These are phyloP conservation scores for Picocystis sp. DNA, from an alignment of 163 green algal genomes.

Conservation along the genomic window DNA sequence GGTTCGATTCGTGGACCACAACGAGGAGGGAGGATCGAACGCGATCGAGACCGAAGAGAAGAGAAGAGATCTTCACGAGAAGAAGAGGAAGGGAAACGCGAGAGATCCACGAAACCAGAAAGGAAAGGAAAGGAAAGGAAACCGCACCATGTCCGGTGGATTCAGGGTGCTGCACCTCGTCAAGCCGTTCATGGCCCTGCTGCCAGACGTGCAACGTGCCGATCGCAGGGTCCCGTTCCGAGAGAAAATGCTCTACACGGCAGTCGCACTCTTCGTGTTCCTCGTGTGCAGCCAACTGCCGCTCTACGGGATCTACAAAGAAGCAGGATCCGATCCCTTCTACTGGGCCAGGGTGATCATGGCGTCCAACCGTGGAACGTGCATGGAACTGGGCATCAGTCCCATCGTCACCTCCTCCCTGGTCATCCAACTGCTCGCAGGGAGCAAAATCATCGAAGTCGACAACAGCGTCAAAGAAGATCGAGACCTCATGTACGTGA, in stretches of 20 bases:
- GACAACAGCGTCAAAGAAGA: constrained; percentile 94
- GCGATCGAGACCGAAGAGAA: neutral
- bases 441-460: constrained; percentile 95
- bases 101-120: constrained; percentile 5
- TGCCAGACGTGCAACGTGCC: constrained; percentile 42
- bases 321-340: constrained; percentile 78
- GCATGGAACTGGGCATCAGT: constrained; percentile 94
- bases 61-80: constrained; percentile 8
- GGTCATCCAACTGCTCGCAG: constrained; percentile 95
- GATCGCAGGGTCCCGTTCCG: constrained; percentile 58
- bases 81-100: constrained; percentile 11
- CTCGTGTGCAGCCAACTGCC: constrained; percentile 96
- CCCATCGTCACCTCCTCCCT: constrained; percentile 94
- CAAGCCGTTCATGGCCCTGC: constrained; percentile 34
- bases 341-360: constrained; percentile 99
- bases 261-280: constrained; percentile 93
- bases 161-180: constrained; percentile 46
- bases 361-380: constrained; percentile 90
- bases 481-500: constrained; percentile 67
- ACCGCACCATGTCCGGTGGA: constrained; percentile 9
- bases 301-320: constrained; percentile 94
- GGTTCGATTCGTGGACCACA: constrained; percentile 13
- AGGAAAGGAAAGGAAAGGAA: neutral
- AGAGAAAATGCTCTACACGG: constrained; percentile 83
- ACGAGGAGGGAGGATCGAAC: constrained; percentile 7